Evolutionary conservation across 805 yeast genomes (phyloP).

Genomic region (Metschnikowia cubensis): DNA sequence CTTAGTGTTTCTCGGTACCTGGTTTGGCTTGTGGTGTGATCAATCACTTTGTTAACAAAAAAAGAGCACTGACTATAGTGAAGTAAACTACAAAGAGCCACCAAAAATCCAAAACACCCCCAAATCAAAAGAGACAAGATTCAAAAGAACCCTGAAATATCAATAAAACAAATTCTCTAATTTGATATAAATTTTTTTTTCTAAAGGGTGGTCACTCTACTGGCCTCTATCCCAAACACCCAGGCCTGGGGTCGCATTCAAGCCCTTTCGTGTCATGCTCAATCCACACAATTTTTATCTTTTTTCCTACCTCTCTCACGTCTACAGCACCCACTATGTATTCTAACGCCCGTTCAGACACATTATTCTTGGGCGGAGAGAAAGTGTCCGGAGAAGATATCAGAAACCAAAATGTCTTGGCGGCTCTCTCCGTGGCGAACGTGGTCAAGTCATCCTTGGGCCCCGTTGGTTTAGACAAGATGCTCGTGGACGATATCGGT

Average conservation of each 20-base stretch:
- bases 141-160: background rate
- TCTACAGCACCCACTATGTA: slow-evolving; percentile 41
- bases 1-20: too few relatives aligned
- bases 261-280: slow-evolving; percentile 3
- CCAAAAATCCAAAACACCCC: background rate
- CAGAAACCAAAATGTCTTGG: slow-evolving; percentile 91
- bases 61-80: background rate
- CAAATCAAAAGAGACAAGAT: background rate
- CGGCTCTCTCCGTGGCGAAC: slow-evolving; percentile 83
- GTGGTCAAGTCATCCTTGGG: slow-evolving; percentile 91
- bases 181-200: too few relatives aligned
- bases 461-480: slow-evolving; percentile 97
- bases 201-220: too few relatives aligned
- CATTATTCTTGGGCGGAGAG: slow-evolving; percentile 93
- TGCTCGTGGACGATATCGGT: slow-evolving; percentile 98
- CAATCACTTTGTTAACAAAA: background rate
- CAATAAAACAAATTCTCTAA: too few relatives aligned
- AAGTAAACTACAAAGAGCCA: background rate
- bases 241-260: slow-evolving; percentile 1
- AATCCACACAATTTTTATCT: slow-evolving; percentile 4
- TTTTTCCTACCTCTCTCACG: slow-evolving; percentile 2
- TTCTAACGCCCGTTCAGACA: slow-evolving; percentile 82
- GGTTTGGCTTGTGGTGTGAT: background rate
- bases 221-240: too few relatives aligned
- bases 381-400: slow-evolving; percentile 94